Evolutionary conservation across 495 filamentous ascomycete species (phyloP).

Genomic region (Penicillium soppii): DNA sequence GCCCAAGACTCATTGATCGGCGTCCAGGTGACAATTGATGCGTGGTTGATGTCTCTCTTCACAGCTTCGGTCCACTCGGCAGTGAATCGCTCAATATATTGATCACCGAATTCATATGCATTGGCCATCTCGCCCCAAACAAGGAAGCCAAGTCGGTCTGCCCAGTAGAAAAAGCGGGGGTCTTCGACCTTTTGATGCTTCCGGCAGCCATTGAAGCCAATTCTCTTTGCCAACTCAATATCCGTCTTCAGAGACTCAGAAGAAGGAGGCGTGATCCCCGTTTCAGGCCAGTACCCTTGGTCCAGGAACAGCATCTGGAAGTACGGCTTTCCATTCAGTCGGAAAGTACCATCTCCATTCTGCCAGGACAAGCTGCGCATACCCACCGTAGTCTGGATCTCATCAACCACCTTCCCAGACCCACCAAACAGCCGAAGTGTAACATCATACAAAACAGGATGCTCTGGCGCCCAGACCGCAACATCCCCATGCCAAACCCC

Average conservation of each 20-base stretch:
- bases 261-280: slow-evolving; percentile 39
- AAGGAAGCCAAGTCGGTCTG: slow-evolving; percentile 38
- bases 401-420: slow-evolving; percentile 20
- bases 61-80: slow-evolving; percentile 58
- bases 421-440: slow-evolving; percentile 24
- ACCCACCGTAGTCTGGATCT: slow-evolving; percentile 32
- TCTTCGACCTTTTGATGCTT: slow-evolving; percentile 46
- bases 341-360: slow-evolving; percentile 37
- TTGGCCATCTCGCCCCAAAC: slow-evolving; percentile 45
- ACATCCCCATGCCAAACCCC: slow-evolving; percentile 29
- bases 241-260: slow-evolving; percentile 31
- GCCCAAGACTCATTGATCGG: slow-evolving; percentile 63
- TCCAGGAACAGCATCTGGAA: slow-evolving; percentile 40
- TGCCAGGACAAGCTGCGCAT: slow-evolving; percentile 39
- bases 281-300: slow-evolving; percentile 41
- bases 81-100: slow-evolving; percentile 52
- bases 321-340: slow-evolving; percentile 36
- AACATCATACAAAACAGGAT: slow-evolving; percentile 39
- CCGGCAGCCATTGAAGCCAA: slow-evolving; percentile 40
- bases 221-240: slow-evolving; percentile 29
- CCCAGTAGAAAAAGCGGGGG: slow-evolving; percentile 38
- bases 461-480: slow-evolving; percentile 39
- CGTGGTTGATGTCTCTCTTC: slow-evolving; percentile 58
- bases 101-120: slow-evolving; percentile 48
- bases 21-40: slow-evolving; percentile 61